Base-by-base conservation (phyloP, 2,329 filamentous ascomycete genomes). In the Lecanicillium sp. region DNA sequence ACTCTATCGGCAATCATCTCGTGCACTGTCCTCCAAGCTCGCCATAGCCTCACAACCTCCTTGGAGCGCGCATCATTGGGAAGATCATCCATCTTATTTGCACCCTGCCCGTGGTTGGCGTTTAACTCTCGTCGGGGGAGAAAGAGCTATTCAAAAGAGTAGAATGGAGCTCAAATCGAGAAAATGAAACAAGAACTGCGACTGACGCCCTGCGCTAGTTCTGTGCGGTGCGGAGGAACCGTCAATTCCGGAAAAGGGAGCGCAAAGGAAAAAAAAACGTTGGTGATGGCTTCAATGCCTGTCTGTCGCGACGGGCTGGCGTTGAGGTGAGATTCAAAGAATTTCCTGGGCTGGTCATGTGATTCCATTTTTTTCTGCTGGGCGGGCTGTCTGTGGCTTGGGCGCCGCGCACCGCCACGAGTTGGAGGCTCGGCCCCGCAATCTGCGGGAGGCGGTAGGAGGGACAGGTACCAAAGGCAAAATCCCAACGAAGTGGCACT, bases 1-100 rank as follows among this genome's bases (percentile, higher is more conserved):
- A 95, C 89, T 60, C 90, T 71, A 62, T 96, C 92, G 45, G 76
- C 72, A 51, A 92, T 83, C 90, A 98, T 94, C 72, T 98, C 86
- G 63, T 94, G 87, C 35, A 88, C 80, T 8, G 92, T 98, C 63
- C 80, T 80, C 78, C 86, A 94, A 52, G 89, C 87, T 62, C 90
- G 85, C 90, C 92, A 98, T 51, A 95, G 78, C 57, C 85, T 80
- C 54, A 74, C 67, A 35, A 72, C 61, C 60, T 69, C 65, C 58
- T 72, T 71, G 48, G 66, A 61, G 59, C 68, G 70, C 47, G 64
- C 65, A 32, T 70, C 62, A 41, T 70, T 69, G 38, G 67, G 63
- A 57, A 68, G 62, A 32, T 56, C 55, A 48, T 64, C 61, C 63
- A 67, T 66, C n/a, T n/a, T n/a, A n/a, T n/a, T n/a, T n/a, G n/a